Evolutionary conservation across 192 early-diverging fungal genomes (phyloP).

Genomic region (Gigaspora rosea): DNA sequence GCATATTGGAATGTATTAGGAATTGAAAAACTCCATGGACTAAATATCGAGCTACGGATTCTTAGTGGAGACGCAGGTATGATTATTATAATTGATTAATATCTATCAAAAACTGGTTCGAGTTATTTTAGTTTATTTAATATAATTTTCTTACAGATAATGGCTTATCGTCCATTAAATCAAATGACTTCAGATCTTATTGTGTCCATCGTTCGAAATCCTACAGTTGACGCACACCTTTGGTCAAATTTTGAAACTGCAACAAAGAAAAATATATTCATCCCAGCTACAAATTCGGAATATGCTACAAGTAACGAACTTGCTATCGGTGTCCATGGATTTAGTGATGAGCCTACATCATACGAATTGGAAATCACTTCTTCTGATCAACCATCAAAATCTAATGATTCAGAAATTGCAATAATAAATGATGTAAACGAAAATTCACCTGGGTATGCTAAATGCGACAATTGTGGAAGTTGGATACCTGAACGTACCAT

Average conservation of each 20-base stretch:
- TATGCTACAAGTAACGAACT: slow-evolving; percentile 41
- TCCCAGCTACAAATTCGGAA: slow-evolving; percentile 37
- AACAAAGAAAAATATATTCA: slow-evolving; percentile 34
- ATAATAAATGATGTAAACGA: slow-evolving; percentile 30
- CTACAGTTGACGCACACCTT: slow-evolving; percentile 45
- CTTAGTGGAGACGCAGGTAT: slow-evolving; percentile 24
- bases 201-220: slow-evolving; percentile 33
- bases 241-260: slow-evolving; percentile 49
- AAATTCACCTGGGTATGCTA: slow-evolving; percentile 34
- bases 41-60: slow-evolving; percentile 30
- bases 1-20: slow-evolving; percentile 35
- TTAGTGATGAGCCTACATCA: slow-evolving; percentile 18
- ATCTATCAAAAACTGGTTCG: not conserved
- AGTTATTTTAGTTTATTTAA: not conserved
- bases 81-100: not conserved
- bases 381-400: not conserved
- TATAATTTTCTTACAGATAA: slow-evolving; percentile 7
- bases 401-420: not conserved
- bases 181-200: slow-evolving; percentile 44
- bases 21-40: slow-evolving; percentile 33
- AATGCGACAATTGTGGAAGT: slow-evolving; percentile 75
- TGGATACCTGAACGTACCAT: slow-evolving; percentile 62
- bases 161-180: slow-evolving; percentile 11
- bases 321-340: slow-evolving; percentile 48
- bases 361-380: slow-evolving; percentile 18